Conservation (phyloP, 768 basidiomycete species). For the Tricholoma hemisulphureum region DNA sequence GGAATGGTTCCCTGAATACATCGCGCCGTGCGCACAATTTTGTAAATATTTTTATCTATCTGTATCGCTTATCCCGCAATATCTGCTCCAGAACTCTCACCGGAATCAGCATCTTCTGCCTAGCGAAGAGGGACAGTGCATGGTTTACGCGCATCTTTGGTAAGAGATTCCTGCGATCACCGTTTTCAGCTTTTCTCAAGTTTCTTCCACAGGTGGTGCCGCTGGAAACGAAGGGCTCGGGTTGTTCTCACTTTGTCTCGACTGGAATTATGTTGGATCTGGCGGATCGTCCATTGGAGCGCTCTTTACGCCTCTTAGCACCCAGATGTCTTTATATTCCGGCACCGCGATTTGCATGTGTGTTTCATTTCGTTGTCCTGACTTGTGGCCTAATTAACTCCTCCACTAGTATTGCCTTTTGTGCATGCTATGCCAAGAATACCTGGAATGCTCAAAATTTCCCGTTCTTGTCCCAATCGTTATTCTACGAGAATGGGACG, state of each 20-base stretch:
- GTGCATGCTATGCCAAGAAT: conserved; percentile 2
- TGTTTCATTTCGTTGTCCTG: conserved; percentile 21
- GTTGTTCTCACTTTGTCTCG: conserved; percentile 54
- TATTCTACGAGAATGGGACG: conserved; percentile 47
- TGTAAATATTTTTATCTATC: background rate
- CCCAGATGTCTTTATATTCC: conserved; percentile 49
- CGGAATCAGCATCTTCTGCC: conserved; percentile 58
- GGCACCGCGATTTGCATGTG: conserved; percentile 53
- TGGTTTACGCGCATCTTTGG: conserved; percentile 57
- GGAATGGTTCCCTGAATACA: conserved; percentile 54
- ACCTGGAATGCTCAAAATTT: conserved; percentile 7
- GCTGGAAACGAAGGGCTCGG: conserved; percentile 66
- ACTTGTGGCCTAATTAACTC: no score
- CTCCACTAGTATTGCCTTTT: background rate
- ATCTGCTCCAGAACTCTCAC: conserved; percentile 42
- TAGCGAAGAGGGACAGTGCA: conserved; percentile 35
- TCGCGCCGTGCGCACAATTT: conserved; percentile 33
- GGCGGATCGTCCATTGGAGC: conserved; percentile 45
- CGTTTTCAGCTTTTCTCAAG: background rate
- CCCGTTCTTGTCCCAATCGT: conserved; percentile 26
- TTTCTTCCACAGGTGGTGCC: conserved; percentile 39
- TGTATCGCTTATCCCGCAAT: background rate
- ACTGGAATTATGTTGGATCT: conserved; percentile 60
- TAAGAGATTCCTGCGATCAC: background rate
- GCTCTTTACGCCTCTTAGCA: conserved; percentile 51